Evolutionary conservation across 2,329 filamentous ascomycete genomes (phyloP), one percentile per base, ranked within the genome.

Genomic region (Passalora sequoiae): DNA sequence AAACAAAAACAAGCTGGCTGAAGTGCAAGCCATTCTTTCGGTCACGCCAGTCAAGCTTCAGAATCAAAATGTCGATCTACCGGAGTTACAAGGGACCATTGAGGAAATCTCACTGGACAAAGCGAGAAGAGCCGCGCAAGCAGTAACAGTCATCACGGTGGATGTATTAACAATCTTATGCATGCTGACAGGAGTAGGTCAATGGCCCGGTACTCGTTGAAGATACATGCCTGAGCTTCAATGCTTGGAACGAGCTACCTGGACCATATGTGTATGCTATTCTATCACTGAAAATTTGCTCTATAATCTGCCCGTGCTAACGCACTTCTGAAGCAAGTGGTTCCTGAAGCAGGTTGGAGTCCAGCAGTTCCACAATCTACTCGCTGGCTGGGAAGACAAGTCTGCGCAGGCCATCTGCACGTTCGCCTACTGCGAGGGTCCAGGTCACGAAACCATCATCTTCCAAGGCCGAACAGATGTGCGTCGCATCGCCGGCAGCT

Each of bases 211-310:
- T 96, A 6, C 74, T 98, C 28, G 91, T 95, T 8, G 92, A 98
- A 69, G 92, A 98, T 67, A 98, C 92, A 12, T 89, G 89, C 55
- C 75, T 98, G 37, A 94, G 89, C 71, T 98, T 96, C 64, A 83
- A 86, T 61, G 89, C 91, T 15, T 77, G 96, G 49, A 81, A 86
- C 46, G 89, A 89, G n/a, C 75, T 98, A 21, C 92, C 92, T 2
- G 92, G 92, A 1, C 88, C 91, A 29, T 98, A 98, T 66, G 94
- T 98, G 91, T 94, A 74, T 56, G 79, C 69, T 29, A 16, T 29
- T n/a, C 16, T 43, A 32, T 15, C n/a, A 29, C 15, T 4, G 12
- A 4, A 12, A 1, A 12, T 30, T 10, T 17, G 24, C 32, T 38
- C 19, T 12, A 40, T 27, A 12, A 27, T 27, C 24, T 27, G 15